These are phyloP conservation scores for Leishmania turanica DNA, from an alignment of 208 protist species.

Conservation along the genomic window DNA sequence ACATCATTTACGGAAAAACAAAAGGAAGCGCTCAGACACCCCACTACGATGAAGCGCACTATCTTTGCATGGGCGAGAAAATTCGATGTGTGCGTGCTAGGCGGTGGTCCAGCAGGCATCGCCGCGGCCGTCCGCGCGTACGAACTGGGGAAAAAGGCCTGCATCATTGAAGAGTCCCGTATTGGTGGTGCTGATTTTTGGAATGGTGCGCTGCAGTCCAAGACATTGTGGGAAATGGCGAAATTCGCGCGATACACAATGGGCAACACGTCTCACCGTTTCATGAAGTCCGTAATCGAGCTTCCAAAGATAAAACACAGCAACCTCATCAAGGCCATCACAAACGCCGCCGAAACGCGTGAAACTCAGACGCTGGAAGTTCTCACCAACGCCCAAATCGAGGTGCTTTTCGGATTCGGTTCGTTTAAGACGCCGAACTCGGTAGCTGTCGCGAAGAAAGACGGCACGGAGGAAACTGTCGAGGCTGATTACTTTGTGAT, in stretches of 20 bases:
- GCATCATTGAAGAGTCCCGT: slow-evolving; percentile 73
- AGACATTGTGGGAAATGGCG: slow-evolving; percentile 92
- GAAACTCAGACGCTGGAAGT: slow-evolving; percentile 75
- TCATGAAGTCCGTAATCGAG: slow-evolving; percentile 53
- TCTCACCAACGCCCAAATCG: slow-evolving; percentile 50
- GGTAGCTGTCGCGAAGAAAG: slow-evolving; percentile 44
- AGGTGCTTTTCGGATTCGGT: slow-evolving; percentile 51
- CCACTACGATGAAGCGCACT: slow-evolving; percentile 18
- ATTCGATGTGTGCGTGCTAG: slow-evolving; percentile 90
- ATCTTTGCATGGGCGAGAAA: slow-evolving; percentile 35
- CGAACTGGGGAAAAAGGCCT: slow-evolving; percentile 79
- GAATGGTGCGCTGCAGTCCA: slow-evolving; percentile 90
- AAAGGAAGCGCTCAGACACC: not conserved
- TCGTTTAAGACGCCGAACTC: slow-evolving; percentile 57
- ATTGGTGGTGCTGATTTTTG: slow-evolving; percentile 91
- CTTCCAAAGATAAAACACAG: slow-evolving; percentile 60
- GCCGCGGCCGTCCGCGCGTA: slow-evolving; percentile 76
- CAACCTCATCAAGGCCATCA: slow-evolving; percentile 64
- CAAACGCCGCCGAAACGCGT: slow-evolving; percentile 58
- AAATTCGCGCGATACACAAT: slow-evolving; percentile 72
- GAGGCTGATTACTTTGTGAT: slow-evolving; percentile 91
- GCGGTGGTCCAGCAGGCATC: slow-evolving; percentile 84
- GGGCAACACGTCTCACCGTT: slow-evolving; percentile 50
- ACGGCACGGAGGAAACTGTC: slow-evolving; percentile 47
- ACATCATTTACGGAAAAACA: not conserved